Evolutionary conservation across 73 alveolate species (phyloP).

Genomic region (Paramecium caudatum): DNA sequence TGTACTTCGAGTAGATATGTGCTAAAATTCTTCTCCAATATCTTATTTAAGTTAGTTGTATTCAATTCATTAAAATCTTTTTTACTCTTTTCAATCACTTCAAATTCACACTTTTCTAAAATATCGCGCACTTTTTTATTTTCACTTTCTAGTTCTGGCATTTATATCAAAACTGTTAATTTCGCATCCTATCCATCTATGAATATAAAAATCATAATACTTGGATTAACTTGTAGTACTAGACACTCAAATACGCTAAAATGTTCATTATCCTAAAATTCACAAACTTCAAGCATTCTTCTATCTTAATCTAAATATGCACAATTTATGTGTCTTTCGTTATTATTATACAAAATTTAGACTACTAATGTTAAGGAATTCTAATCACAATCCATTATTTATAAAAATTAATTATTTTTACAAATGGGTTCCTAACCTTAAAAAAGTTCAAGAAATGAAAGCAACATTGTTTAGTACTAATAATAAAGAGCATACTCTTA

Average conservation of each 20-base stretch:
- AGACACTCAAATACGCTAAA: conserved; percentile 85
- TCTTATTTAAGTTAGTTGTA: conserved; percentile 64
- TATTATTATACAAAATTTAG: conserved; percentile 16
- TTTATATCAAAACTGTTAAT: conserved; percentile 80
- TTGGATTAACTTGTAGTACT: conserved; percentile 82
- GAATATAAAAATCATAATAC: conserved; percentile 17
- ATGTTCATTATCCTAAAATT: conserved; percentile 88
- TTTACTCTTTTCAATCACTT: conserved; percentile 75
- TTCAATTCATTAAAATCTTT: conserved; percentile 62
- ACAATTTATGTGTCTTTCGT: conserved; percentile 76
- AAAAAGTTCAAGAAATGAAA: background rate
- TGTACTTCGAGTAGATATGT: conserved; percentile 80
- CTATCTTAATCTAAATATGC: conserved; percentile 80
- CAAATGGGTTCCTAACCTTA: background rate
- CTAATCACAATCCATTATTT: conserved; percentile 5
- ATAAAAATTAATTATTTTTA: background rate
- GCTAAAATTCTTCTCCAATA: conserved; percentile 74
- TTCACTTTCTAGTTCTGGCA: conserved; percentile 81
- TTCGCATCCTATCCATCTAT: conserved; percentile 76
- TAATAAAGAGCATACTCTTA: background rate
- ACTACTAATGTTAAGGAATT: conserved; percentile 50
- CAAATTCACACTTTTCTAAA: conserved; percentile 81
- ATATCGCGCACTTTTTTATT: conserved; percentile 83
- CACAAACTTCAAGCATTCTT: conserved; percentile 82
- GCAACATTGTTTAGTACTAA: background rate